A percentile compares a stretch with the other conserved stretches of the same genome.
Conservation (phyloP, 306 rosid genomes). For the Herpetospermum pedunculosum region DNA sequence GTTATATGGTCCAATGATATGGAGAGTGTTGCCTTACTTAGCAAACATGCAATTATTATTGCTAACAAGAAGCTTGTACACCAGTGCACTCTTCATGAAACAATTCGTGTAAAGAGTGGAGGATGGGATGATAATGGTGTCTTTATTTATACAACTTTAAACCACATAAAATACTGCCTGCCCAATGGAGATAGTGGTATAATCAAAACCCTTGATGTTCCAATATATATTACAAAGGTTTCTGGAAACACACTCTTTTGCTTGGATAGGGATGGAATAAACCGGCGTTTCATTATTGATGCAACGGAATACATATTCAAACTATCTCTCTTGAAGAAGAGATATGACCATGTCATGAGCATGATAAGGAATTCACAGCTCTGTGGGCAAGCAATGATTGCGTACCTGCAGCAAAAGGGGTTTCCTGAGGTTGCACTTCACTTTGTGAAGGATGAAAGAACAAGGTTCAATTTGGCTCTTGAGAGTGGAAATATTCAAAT, state of each 20-base stretch:
- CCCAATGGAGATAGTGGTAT: constrained; percentile 93
- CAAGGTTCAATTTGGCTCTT: constrained; percentile 74
- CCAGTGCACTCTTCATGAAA: constrained; percentile 88
- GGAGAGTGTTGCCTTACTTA: constrained; percentile 84
- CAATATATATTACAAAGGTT: constrained; percentile 80
- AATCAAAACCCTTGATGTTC: constrained; percentile 74
- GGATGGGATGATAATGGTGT: constrained; percentile 95
- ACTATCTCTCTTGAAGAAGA: constrained; percentile 64
- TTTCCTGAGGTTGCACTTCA: constrained; percentile 94
- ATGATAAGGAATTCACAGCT: constrained; percentile 86
- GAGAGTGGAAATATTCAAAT: constrained; percentile 91
- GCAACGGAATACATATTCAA: constrained; percentile 82
- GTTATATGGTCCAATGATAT: constrained; percentile 78
- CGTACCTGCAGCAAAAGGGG: constrained; percentile 90
- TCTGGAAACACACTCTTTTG: constrained; percentile 63
- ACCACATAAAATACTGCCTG: constrained; percentile 83
- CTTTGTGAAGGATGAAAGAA: constrained; percentile 87
- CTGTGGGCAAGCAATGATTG: constrained; percentile 92
- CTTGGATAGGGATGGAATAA: constrained; percentile 91
- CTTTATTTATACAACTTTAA: constrained; percentile 75
- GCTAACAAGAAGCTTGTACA: constrained; percentile 82
- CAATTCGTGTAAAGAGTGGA: constrained; percentile 92
- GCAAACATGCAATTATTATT: constrained; percentile 84
- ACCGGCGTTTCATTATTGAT: constrained; percentile 49
- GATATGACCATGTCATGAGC: constrained; percentile 75